Conservation (phyloP, 139 green algal species). For the Marvania coccoides region DNA sequence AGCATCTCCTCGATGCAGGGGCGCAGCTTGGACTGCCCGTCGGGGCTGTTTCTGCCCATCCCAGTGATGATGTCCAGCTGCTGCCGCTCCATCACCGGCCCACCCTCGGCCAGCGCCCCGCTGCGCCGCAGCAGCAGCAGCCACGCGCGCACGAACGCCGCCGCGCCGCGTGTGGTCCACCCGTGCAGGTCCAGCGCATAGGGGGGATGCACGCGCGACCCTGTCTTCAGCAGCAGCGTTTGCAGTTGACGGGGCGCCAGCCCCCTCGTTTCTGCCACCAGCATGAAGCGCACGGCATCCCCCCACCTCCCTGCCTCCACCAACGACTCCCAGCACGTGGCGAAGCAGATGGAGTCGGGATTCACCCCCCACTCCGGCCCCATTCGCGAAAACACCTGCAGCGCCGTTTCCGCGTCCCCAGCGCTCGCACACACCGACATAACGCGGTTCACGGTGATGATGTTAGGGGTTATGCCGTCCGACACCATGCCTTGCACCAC, state of each 20-base stretch:
- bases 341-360: conserved; percentile 15
- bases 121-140: conserved; percentile 11
- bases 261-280: neutral
- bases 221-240: neutral
- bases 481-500: conserved; percentile 16
- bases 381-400: conserved; percentile 6
- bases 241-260: neutral
- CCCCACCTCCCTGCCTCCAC: conserved; percentile 1
- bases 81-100: neutral
- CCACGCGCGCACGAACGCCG: conserved; percentile 21
- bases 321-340: conserved; percentile 8
- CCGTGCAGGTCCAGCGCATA: conserved; percentile 15
- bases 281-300: neutral
- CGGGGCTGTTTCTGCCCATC: conserved; percentile 13
- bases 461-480: conserved; percentile 14
- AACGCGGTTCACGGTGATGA: neutral
- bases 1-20: conserved; percentile 16
- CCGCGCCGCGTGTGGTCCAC: neutral
- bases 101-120: neutral
- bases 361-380: neutral
- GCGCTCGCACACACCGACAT: neutral
- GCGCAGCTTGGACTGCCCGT: conserved; percentile 10
- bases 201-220: neutral
- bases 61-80: conserved; percentile 14
- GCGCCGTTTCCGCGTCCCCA: conserved; percentile 2